phyloP scores from a whole-genome alignment of 345 rosid species.

The Anacardium occidentale region DNA sequence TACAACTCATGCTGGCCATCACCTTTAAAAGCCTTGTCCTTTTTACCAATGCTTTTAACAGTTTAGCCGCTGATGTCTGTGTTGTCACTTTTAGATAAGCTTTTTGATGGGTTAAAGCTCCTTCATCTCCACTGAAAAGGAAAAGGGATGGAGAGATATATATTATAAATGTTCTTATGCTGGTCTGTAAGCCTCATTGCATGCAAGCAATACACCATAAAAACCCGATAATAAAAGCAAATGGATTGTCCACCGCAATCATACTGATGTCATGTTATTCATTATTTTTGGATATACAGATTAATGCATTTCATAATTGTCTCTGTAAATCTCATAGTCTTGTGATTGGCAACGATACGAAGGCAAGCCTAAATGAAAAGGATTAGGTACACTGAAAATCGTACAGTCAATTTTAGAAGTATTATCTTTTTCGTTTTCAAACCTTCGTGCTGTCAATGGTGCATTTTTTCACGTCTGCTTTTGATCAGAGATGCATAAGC shows the following conservation, averaged over 20 bases:
- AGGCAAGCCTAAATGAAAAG: too few relatives aligned
- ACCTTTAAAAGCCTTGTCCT: constrained; percentile 9
- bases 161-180: too few relatives aligned
- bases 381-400: neutral
- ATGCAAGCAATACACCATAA: constrained; percentile 16
- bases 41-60: neutral
- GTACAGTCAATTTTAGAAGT: too few relatives aligned
- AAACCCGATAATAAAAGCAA: too few relatives aligned
- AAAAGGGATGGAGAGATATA: neutral
- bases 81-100: constrained; percentile 23
- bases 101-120: constrained; percentile 36
- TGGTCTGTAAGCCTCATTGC: neutral
- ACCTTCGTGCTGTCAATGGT: constrained; percentile 14
- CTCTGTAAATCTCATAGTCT: too few relatives aligned
- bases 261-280: too few relatives aligned
- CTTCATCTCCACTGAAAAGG: constrained; percentile 21
- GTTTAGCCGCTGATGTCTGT: constrained; percentile 19
- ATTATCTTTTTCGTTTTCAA: neutral
- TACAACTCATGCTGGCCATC: constrained; percentile 2
- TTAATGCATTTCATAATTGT: too few relatives aligned
- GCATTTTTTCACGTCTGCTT: constrained; percentile 26
- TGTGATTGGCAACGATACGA: too few relatives aligned
- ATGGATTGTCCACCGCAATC: neutral
- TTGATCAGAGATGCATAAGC: constrained; percentile 29
- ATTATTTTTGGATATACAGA: too few relatives aligned